Conservation (phyloP, 768 basidiomycete species). For the Gymnopilus dilepis region DNA sequence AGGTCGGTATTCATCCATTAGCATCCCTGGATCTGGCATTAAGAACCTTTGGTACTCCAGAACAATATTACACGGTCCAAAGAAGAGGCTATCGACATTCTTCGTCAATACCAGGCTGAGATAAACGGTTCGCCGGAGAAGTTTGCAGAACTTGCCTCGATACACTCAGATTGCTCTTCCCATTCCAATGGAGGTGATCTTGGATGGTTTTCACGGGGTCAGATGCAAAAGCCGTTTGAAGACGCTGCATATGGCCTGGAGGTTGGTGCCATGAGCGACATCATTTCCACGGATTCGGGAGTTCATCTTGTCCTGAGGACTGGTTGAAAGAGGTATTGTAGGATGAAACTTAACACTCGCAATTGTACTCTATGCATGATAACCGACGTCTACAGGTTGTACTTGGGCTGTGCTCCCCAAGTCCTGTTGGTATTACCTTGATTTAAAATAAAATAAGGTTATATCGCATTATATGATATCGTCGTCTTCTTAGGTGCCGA, state of each 20-base stretch:
- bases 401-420: too few species aligned
- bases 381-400: too few species aligned
- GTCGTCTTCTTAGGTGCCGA: too few species aligned
- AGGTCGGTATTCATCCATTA: conserved; percentile 50
- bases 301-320: conserved; percentile 94
- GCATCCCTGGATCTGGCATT: conserved; percentile 3
- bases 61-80: conserved; percentile 82
- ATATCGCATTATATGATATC: too few species aligned
- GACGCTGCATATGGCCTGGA: conserved; percentile 79
- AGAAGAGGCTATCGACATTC: conserved; percentile 86
- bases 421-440: too few species aligned
- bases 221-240: conserved; percentile 99
- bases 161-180: conserved; percentile 90
- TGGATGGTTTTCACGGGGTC: conserved; percentile 80
- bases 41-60: conserved; percentile 42
- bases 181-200: conserved; percentile 86
- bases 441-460: too few species aligned
- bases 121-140: conserved; percentile 62
- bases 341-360: too few species aligned
- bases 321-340: conserved; percentile 46
- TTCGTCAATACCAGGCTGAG: conserved; percentile 64
- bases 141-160: conserved; percentile 77
- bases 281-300: conserved; percentile 91
- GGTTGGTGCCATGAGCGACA: conserved; percentile 78
- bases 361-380: too few species aligned